These are phyloP conservation scores for Sclerotinia spermophila DNA, from an alignment of 2,329 filamentous ascomycete genomes.

Conservation along the genomic window DNA sequence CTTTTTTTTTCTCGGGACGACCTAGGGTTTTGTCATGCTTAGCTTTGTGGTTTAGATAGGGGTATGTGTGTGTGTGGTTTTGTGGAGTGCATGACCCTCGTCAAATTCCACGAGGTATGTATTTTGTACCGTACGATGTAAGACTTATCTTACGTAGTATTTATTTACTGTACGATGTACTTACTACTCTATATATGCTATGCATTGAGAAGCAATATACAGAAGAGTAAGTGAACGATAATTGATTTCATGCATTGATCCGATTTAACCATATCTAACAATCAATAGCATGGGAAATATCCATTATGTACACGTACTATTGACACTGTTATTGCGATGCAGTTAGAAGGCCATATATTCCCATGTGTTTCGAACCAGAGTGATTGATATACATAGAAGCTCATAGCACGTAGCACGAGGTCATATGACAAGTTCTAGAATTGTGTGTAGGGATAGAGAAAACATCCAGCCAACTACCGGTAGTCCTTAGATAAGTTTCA, in stretches of 20 bases:
- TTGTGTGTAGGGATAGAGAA: not conserved
- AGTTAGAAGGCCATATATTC: not conserved
- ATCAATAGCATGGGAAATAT: not conserved
- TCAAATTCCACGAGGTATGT: not conserved
- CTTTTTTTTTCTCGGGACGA: not conserved
- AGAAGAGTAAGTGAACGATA: not conserved
- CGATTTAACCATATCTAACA: not conserved
- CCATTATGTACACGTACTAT: not conserved
- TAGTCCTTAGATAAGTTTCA: not conserved
- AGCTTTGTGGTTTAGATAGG: not conserved
- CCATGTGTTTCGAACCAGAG: no score
- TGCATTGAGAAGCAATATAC: not conserved
- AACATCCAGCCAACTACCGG: not conserved
- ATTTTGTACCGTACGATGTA: no score
- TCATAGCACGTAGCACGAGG: not conserved
- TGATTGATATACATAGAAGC: not conserved
- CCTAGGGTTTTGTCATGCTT: not conserved
- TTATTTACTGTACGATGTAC: no score
- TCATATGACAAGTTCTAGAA: not conserved
- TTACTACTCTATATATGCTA: not conserved
- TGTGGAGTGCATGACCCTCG: conserved; percentile 1
- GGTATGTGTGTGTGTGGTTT: not conserved
- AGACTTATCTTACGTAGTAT: no score
- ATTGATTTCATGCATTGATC: not conserved
- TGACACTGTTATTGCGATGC: not conserved